A percentile compares a stretch with the other conserved stretches of the same genome.
Evolutionary conservation across 2,329 filamentous ascomycete genomes (phyloP).

Genomic region (Scedosporium dehoogii): DNA sequence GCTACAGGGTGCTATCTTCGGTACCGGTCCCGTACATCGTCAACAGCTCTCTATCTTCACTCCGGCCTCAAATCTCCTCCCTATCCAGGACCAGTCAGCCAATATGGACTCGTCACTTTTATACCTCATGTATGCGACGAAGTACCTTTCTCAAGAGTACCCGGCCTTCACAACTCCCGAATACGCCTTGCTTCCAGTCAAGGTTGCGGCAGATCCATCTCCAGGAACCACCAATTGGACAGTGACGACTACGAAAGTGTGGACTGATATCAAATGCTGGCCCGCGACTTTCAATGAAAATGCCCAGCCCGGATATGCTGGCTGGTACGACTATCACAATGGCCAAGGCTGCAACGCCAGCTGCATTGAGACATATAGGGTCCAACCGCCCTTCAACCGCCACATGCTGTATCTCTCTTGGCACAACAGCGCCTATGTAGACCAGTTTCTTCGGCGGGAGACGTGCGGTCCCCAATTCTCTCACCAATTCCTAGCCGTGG

Average conservation of each 20-base stretch:
- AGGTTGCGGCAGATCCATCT: constrained; percentile 6
- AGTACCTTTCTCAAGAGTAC: constrained; percentile 32
- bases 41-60: background rate
- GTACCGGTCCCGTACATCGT: constrained; percentile 21
- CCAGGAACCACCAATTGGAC: constrained; percentile 16
- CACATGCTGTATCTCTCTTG: constrained; percentile 33
- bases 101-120: constrained; percentile 25
- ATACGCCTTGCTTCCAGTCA: constrained; percentile 33
- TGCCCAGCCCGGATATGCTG: background rate
- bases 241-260: constrained; percentile 18
- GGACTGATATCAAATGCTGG: constrained; percentile 28
- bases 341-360: constrained; percentile 26
- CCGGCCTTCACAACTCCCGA: constrained; percentile 32
- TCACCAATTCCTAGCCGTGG: constrained; percentile 27
- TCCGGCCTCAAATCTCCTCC: constrained; percentile 10
- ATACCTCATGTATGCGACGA: constrained; percentile 33
- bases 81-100: constrained; percentile 12
- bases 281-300: constrained; percentile 16
- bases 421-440: constrained; percentile 19
- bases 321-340: constrained; percentile 21
- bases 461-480: constrained; percentile 21
- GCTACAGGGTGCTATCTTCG: constrained; percentile 44
- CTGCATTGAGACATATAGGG: constrained; percentile 5
- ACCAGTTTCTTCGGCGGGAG: constrained; percentile 20
- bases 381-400: constrained; percentile 10